phyloP scores from a whole-genome alignment of 495 filamentous ascomycete genomes.

The Achaetomiella virescens region DNA sequence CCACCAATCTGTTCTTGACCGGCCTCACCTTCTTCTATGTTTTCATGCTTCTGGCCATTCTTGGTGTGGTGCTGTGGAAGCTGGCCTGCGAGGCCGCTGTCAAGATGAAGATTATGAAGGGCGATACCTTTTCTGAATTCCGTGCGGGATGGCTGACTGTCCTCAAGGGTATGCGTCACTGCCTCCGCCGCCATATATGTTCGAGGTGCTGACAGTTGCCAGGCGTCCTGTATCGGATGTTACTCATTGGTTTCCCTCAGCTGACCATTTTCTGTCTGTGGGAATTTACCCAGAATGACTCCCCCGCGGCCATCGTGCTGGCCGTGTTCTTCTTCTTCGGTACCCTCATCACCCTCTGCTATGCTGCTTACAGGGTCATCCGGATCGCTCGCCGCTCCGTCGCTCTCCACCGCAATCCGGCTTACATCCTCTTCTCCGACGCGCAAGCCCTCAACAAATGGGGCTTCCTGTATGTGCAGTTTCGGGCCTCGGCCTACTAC shows the following conservation, averaged over 20 bases:
- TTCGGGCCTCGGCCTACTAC: constrained; percentile 94
- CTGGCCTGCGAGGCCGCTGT: constrained; percentile 63
- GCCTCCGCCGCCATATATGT: background rate
- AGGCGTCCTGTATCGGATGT: constrained; percentile 85
- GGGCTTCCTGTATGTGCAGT: constrained; percentile 98
- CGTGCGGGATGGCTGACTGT: constrained; percentile 68
- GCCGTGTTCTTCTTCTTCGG: constrained; percentile 86
- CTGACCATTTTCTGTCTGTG: constrained; percentile 88
- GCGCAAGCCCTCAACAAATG: constrained; percentile 91
- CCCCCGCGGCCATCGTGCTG: constrained; percentile 77
- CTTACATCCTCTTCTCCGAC: constrained; percentile 96
- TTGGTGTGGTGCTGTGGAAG: constrained; percentile 76
- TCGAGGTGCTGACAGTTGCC: constrained; percentile 25
- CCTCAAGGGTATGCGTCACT: constrained; percentile 24
- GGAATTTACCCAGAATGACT: constrained; percentile 86
- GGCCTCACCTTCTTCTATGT: constrained; percentile 85
- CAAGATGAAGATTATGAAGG: constrained; percentile 69
- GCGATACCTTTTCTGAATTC: constrained; percentile 89
- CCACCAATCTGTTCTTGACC: constrained; percentile 91
- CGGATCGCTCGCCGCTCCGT: constrained; percentile 82
- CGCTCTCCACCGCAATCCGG: constrained; percentile 89
- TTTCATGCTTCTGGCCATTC: constrained; percentile 64
- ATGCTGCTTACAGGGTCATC: constrained; percentile 86
- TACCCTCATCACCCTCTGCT: constrained; percentile 71
- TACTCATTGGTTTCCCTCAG: constrained; percentile 90